Conservation (phyloP, 2,329 filamentous ascomycete genomes). For the Metarhizium guizhouense region DNA sequence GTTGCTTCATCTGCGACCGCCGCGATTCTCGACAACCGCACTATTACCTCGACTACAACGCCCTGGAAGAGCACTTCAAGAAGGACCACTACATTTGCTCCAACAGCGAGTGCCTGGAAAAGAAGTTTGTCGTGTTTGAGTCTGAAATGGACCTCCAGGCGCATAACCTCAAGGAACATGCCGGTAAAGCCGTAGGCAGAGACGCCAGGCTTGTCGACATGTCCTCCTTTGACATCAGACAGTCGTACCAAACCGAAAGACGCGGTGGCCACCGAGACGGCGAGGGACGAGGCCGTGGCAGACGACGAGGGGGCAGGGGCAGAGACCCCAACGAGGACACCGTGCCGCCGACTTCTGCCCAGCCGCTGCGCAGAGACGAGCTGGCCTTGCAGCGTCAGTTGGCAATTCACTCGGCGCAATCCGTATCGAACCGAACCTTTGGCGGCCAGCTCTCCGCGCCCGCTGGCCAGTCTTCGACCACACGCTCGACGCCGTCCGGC, state of each 20-base stretch:
- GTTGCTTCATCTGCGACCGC: conserved; percentile 89
- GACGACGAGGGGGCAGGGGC: conserved; percentile 45
- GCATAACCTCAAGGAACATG: conserved; percentile 80
- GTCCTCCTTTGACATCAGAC: conserved; percentile 71
- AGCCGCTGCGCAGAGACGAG: conserved; percentile 76
- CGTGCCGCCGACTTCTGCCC: conserved; percentile 65
- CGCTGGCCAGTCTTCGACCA: not conserved
- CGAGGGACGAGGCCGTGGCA: conserved; percentile 28
- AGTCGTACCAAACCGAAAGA: conserved; percentile 57
- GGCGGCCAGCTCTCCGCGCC: conserved; percentile 65
- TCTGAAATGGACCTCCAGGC: conserved; percentile 92
- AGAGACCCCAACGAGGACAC: conserved; percentile 82
- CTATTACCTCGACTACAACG: conserved; percentile 85
- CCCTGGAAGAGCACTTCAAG: conserved; percentile 77
- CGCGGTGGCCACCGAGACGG: conserved; percentile 23
- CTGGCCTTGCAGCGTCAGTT: conserved; percentile 86
- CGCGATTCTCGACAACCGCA: conserved; percentile 62
- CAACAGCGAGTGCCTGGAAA: conserved; percentile 83
- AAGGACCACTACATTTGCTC: conserved; percentile 80
- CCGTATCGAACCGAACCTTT: conserved; percentile 70
- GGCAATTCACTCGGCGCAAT: conserved; percentile 82
- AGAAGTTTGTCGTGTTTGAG: conserved; percentile 96
- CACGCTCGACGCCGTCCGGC: conserved; percentile 8
- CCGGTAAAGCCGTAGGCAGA: conserved; percentile 72
- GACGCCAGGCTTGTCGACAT: conserved; percentile 84